Evolutionary conservation across 1,284 basidiomycete species (phyloP).

Genomic region (Rhodotorula sp.): DNA sequence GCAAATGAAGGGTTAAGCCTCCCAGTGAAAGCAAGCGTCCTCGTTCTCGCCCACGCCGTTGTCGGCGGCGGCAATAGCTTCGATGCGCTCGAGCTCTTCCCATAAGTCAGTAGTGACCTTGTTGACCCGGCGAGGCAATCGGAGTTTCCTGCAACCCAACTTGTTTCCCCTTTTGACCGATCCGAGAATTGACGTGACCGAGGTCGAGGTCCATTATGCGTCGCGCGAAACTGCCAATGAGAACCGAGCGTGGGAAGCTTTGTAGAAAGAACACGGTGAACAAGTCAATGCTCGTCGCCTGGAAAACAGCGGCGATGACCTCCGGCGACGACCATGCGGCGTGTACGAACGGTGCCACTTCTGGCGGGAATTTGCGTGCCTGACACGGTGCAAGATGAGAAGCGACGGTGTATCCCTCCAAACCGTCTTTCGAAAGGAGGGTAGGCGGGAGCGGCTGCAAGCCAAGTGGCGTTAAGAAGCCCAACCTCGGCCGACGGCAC

Average conservation of each 20-base stretch:
- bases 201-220: no score
- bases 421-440: constrained; percentile 34
- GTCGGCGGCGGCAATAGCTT: constrained; percentile 13
- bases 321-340: constrained; percentile 42
- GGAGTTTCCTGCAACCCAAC: not conserved
- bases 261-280: constrained; percentile 39
- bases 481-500: not conserved
- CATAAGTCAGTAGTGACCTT: no score
- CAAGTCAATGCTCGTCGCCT: constrained; percentile 46
- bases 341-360: constrained; percentile 26
- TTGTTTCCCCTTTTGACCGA: no score
- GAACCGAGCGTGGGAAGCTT: no score
- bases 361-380: constrained; percentile 24
- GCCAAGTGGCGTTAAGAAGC: not conserved
- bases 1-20: constrained; percentile 43
- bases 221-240: no score
- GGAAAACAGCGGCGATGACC: constrained; percentile 36
- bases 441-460: not conserved
- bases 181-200: no score
- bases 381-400: not conserved
- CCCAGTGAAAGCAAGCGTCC: no score
- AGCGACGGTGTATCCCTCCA: constrained; percentile 25
- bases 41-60: constrained; percentile 5
- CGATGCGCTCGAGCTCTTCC: not conserved
- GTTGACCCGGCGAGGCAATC: no score